Conservation (phyloP, 176 grass and related monocot genomes). For the Bromus sterilis region DNA sequence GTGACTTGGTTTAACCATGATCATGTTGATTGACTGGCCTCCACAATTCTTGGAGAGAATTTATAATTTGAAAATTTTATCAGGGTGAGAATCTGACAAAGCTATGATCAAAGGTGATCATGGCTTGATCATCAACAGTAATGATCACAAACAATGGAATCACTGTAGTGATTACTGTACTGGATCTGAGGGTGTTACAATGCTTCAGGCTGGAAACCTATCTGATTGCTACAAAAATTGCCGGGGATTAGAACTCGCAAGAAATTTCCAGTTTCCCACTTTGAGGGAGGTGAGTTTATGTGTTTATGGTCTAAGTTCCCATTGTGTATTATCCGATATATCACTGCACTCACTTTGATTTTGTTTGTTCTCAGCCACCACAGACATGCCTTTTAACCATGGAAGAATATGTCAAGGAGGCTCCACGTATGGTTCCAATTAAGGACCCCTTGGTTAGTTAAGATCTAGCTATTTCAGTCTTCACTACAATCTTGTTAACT, state of each 20-base stretch:
- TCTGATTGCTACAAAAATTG: slow-evolving; percentile 95
- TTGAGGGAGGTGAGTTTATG: slow-evolving; percentile 68
- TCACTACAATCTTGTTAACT: background rate
- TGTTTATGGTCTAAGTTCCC: background rate
- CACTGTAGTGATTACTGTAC: too few species aligned
- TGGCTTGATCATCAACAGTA: too few species aligned
- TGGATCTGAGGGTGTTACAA: too few species aligned
- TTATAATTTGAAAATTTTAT: too few species aligned
- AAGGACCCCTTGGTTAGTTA: slow-evolving; percentile 60
- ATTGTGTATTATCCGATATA: slow-evolving; percentile 14
- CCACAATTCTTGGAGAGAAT: too few species aligned
- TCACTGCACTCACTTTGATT: slow-evolving; percentile 2
- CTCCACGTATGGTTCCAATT: slow-evolving; percentile 75
- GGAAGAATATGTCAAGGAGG: slow-evolving; percentile 95
- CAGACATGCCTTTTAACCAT: slow-evolving; percentile 89
- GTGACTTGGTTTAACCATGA: too few species aligned
- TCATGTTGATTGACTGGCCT: too few species aligned
- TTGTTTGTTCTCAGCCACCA: slow-evolving; percentile 58
- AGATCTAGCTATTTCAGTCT: background rate
- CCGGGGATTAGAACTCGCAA: slow-evolving; percentile 79
- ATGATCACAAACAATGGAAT: too few species aligned
- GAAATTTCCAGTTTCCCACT: slow-evolving; percentile 96
- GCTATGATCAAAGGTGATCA: too few species aligned
- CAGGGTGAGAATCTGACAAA: too few species aligned
- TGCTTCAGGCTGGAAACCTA: slow-evolving; percentile 83